Percentiles rank a stretch among this genome's conserved stretches.
These are phyloP conservation scores for Scedosporium boydii DNA, from an alignment of 2,329 filamentous ascomycete species.

Conservation along the genomic window DNA sequence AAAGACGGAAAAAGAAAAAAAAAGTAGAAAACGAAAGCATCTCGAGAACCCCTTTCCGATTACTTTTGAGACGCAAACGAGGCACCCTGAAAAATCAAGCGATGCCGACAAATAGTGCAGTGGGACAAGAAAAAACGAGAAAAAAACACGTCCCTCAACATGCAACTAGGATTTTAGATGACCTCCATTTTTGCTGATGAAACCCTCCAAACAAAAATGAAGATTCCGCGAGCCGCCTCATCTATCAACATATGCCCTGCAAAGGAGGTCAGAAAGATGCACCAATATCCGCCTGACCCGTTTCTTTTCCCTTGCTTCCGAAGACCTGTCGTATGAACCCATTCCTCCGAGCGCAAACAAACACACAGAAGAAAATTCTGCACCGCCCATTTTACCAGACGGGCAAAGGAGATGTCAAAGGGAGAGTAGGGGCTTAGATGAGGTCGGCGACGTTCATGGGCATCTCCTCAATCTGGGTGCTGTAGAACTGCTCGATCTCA, in stretches of 20 bases:
- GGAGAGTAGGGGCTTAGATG: conserved; percentile 38
- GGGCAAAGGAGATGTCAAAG: background rate
- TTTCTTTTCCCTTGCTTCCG: background rate
- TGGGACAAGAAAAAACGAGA: background rate
- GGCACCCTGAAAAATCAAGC: conserved; percentile 2
- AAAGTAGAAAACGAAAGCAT: background rate
- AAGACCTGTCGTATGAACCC: background rate
- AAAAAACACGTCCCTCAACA: background rate
- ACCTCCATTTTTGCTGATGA: conserved; percentile 3
- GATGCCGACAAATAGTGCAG: background rate
- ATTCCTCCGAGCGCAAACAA: background rate
- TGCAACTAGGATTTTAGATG: conserved; percentile 6
- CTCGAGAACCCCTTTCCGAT: conserved; percentile 6
- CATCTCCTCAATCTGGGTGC: conserved; percentile 99
- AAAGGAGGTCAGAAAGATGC: background rate
- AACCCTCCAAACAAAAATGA: conserved; percentile 2
- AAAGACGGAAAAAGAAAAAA: background rate
- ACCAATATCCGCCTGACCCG: background rate
- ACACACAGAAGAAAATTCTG: background rate
- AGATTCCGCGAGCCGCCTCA: conserved; percentile 6
- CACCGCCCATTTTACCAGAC: background rate
- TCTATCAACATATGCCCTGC: conserved; percentile 7
- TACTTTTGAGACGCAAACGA: conserved; percentile 7
- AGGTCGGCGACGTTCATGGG: conserved; percentile 84
- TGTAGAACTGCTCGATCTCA: conserved; percentile 99